Base-by-base conservation (phyloP, 352 stramenopile species). In the Phytophthora cajani region DNA sequence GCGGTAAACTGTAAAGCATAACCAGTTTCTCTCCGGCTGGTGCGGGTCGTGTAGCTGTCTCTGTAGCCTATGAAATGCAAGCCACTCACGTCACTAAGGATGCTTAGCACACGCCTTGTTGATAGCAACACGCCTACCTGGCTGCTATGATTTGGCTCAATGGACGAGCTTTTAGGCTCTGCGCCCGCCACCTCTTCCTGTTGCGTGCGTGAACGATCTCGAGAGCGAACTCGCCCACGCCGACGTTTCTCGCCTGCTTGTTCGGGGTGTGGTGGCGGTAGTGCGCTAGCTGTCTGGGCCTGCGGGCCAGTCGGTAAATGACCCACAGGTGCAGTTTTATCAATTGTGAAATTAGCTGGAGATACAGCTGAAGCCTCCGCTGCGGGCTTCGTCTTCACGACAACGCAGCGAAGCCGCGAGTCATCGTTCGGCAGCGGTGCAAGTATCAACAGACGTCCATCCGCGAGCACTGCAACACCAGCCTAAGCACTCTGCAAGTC, bases 371-470 rank as follows among this genome's bases (percentile, higher is more conserved):
- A 67, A 8, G 30, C 46, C 30, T 66, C 66, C n/a, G 19, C 5
- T 17, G 27, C 66, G 5, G 67, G 30, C 46, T 72, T 79, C 2
- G 83, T 71, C 54, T 87, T 88, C 23, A 91, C 65, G 51, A 86
- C 74, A 23, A 91, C 62, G 54, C 84, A 92, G 16, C 81, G 79
- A 10, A 93, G 63, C 49, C 67, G 72, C 21, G 60, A 65, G 62
- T 84, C 67, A 25, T 72, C 68, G 19, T 80, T 69, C 7, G 71
- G 52, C 5, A 92, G 64, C 6, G 85, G 85, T 19, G 78, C 78
- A 21, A 93, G 69, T 25, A 93, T 62, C 71, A 92, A 71, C 30
- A 93, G 59, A 11, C 71, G 58, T 1, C 78, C 82, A 6, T 77
- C 67, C 3, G 58, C 49, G n/a, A 92, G 72, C 38, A 83, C 66